A percentile compares a stretch with the other conserved stretches of the same genome.
Conservation (phyloP, 768 basidiomycete genomes). For the Tubosaeta sp. region DNA sequence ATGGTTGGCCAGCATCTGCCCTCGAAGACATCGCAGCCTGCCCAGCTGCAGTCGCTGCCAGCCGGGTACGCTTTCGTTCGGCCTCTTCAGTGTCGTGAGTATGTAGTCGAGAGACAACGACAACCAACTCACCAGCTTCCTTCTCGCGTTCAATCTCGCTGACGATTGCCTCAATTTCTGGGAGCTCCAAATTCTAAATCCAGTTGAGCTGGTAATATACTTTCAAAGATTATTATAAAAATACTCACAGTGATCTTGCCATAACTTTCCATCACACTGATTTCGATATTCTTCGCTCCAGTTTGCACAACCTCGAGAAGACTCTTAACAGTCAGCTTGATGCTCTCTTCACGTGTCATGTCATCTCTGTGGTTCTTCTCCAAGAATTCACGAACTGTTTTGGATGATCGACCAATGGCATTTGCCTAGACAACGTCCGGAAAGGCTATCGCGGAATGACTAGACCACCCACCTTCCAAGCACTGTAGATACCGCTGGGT, state of each 20-base stretch:
- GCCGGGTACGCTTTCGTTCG: constrained; percentile 84
- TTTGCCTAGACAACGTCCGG: constrained; percentile 63
- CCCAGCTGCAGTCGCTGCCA: constrained; percentile 88
- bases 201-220: background rate
- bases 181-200: constrained; percentile 72
- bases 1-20: constrained; percentile 34
- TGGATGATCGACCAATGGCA: constrained; percentile 95
- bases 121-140: constrained; percentile 66
- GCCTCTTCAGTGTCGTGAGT: constrained; percentile 58
- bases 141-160: constrained; percentile 95
- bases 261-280: constrained; percentile 95
- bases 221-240: background rate
- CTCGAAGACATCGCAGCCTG: constrained; percentile 83
- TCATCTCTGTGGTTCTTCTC: constrained; percentile 98
- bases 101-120: background rate
- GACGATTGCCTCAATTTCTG: constrained; percentile 91
- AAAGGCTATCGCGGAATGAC: background rate
- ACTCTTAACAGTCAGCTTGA: constrained; percentile 94
- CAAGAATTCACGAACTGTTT: constrained; percentile 96
- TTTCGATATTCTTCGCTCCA: constrained; percentile 99
- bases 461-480: constrained; percentile 77
- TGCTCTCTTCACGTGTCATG: constrained; percentile 80
- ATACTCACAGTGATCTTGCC: constrained; percentile 80
- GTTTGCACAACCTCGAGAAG: constrained; percentile 98
- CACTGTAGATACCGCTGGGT: constrained; percentile 95